Evolutionary conservation across 257 asterid genomes (phyloP).

Genomic region (Striga asiatica): DNA sequence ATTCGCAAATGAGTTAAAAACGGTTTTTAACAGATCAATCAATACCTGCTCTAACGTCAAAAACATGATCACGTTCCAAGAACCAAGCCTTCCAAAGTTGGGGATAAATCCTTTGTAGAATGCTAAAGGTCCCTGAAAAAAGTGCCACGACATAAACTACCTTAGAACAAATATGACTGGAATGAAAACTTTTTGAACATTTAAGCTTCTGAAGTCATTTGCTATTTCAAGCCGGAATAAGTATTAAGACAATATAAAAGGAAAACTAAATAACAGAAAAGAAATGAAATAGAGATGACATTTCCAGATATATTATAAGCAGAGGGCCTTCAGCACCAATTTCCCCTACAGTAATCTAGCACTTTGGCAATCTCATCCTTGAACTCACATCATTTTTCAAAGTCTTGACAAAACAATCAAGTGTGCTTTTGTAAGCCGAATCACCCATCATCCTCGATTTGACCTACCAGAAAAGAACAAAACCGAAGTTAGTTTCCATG

Average conservation of each 20-base stretch:
- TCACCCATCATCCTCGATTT: constrained; percentile 99
- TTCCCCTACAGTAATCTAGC: too few species aligned
- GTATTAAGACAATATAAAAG: neutral
- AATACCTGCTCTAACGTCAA: constrained; percentile 88
- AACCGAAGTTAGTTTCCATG: constrained; percentile 15
- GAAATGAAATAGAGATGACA: too few species aligned
- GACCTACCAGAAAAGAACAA: constrained; percentile 42
- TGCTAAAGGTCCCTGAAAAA: constrained; percentile 82
- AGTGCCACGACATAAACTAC: constrained; percentile 3
- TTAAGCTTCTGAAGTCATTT: too few species aligned
- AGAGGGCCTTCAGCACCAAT: too few species aligned
- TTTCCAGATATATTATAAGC: too few species aligned
- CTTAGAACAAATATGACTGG: too few species aligned
- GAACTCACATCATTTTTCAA: constrained; percentile 81
- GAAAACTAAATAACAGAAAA: too few species aligned
- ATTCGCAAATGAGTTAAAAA: neutral
- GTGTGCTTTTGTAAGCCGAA: constrained; percentile 67
- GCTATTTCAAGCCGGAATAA: too few species aligned
- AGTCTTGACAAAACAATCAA: constrained; percentile 92
- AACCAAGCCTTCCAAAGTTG: constrained; percentile 89
- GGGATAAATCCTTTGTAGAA: constrained; percentile 95
- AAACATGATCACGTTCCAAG: constrained; percentile 94
- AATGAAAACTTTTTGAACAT: neutral
- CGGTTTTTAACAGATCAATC: neutral
- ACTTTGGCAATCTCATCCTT: too few species aligned